A percentile compares a stretch with the other conserved stretches of the same genome.
phyloP scores from a whole-genome alignment of 352 stramenopile species.

The Globisporangium canariense region DNA sequence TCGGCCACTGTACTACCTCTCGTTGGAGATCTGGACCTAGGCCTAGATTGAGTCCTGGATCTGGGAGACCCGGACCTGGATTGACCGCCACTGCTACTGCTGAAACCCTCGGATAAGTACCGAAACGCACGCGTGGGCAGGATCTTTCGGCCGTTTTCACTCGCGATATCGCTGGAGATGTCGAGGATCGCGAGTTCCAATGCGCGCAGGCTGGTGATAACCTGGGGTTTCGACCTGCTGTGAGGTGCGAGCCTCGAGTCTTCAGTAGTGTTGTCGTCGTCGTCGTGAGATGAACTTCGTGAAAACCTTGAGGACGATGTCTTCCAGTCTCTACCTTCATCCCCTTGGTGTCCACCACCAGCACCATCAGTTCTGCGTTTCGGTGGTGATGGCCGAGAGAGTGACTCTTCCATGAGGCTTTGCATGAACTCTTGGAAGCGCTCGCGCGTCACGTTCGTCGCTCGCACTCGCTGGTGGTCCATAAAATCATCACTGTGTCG shows the following conservation, averaged over 20 bases:
- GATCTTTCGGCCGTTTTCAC: conserved; percentile 19
- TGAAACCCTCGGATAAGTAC: conserved; percentile 22
- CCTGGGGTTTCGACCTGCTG: background rate
- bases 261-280: background rate
- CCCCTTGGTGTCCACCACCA: background rate
- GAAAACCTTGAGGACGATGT: background rate
- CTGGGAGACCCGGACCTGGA: background rate
- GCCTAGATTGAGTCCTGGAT: background rate
- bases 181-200: conserved; percentile 37
- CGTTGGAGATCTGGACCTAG: conserved; percentile 5
- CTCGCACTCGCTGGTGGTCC: conserved; percentile 1
- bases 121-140: conserved; percentile 24
- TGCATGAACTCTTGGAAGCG: conserved; percentile 12
- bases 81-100: background rate
- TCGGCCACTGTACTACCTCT: background rate
- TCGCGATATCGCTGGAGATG: conserved; percentile 23
- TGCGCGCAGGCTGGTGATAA: conserved; percentile 26
- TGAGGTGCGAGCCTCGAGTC: background rate
- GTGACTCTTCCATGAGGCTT: background rate
- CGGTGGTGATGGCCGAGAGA: background rate
- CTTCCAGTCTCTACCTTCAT: background rate
- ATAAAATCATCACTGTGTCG: background rate
- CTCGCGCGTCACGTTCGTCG: conserved; percentile 3
- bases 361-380: background rate
- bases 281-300: background rate